Evolutionary conservation across 1,284 basidiomycete genomes (phyloP), one percentile per base, ranked within the genome.

Genomic region (Puccinia triticina): DNA sequence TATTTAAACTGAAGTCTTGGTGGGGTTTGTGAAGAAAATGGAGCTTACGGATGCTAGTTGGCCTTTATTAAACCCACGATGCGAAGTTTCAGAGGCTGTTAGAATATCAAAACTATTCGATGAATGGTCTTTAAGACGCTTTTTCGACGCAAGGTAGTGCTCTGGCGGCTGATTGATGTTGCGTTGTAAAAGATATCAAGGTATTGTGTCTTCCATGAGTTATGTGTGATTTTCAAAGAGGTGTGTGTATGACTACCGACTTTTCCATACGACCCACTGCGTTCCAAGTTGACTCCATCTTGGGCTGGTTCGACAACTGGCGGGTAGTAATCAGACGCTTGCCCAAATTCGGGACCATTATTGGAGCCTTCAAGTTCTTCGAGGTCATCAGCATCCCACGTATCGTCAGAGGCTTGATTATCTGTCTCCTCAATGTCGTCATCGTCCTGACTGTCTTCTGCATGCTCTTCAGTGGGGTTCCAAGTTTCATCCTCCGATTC

Each of bases 61-160:
- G n/a, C 23, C 32, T 40, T 77, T 77, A n/a, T 77, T 50, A 32
- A 77, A 77, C 16, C 26, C 55, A 43, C n/a, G 75, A 34, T 43
- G n/a, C 2, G 75, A 77, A 12, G 55, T 40, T 64, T 77, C 55
- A 16, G 75, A 55, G 46, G 75, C 55, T 7, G 40, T 46, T 32
- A 77, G 12, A 18, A 64, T 64, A 40, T 77, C 55, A 48, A 77
- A 55, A 1, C n/a, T 46, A n/a, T 77, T 77, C 10, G 40, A 43
- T 8, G 75, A 77, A 48, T 77, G 59, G 53, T 75, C 73, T n/a
- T 75, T 75, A 18, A 75, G 55, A 29, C 73, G 73, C 29, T 75
- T 75, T 26, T 57, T 57, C 11, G 73, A 75, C 23, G 73, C 73
- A n/a, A 37, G n/a, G 53, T 75, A 75, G 50, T 75, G 73, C 1